Evolutionary conservation across 2,329 filamentous ascomycete species (phyloP), one percentile per base, ranked within the genome.

Genomic region (Aschersonia sp.): DNA sequence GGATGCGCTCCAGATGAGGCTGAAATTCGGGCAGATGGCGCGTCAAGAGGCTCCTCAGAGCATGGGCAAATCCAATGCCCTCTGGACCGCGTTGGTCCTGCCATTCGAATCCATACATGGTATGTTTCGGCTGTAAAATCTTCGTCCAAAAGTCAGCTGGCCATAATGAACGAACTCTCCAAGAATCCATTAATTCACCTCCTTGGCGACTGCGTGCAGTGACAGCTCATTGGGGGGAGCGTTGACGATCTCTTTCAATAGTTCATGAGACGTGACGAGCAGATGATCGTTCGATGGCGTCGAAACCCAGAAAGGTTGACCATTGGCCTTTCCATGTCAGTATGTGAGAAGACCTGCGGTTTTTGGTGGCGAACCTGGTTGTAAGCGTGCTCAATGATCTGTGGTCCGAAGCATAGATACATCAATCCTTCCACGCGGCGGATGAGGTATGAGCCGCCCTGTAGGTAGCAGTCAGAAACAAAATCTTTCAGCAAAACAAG

Each of bases 21-120:
- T 43, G 46, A 29, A 49, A 46, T 4, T 45, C n/a, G 5, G 44
- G 43, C 3, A 50, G 41, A 40, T 47, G 46, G 29, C 44, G 43
- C 3, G 46, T 52, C 9, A 52, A 31, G 9, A 50, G 44, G 9
- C 40, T 48, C 5, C 48, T 43, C 20, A 52, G 32, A n/a, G 50
- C 38, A 12, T 48, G 44, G 28, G 50, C 51, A 40, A 52, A 52
- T 10, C 48, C 48, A 20, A 30, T 49, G 7, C 51, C 48, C 31
- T 52, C 47, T 6, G 47, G 12, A 29, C 50, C 51, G 7, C 48
- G 44, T 30, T 45, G 41, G 38, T 50, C 44, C 12, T 45, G 42
- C 51, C 46, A 50, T n/a, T 38, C 35, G 12, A 38, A 38, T 48
- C 45, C 46, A 46, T 51, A 12, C 48, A 51, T 51, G 12, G 46